Percentiles rank a stretch among this genome's conserved stretches.
Conservation (phyloP, 371 early-diverging fungal species). For the Gilbertella persicaria region DNA sequence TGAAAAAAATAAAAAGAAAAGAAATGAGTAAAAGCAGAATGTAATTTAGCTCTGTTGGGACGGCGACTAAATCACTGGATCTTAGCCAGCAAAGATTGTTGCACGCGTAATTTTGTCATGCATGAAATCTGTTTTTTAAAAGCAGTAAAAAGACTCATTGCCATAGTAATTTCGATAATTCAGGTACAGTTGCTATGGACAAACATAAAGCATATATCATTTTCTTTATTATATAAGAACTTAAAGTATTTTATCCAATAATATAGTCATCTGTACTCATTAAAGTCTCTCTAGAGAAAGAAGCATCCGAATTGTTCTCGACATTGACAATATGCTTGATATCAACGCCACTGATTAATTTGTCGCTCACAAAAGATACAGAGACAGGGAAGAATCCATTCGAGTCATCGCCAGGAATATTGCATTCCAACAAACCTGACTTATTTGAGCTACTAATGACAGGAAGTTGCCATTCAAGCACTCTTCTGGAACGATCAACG, state of each 20-base stretch:
- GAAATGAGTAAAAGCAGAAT: no score
- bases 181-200: no score
- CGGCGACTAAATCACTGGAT: no score
- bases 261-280: conserved; percentile 73
- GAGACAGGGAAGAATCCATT: conserved; percentile 89
- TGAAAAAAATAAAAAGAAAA: no score
- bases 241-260: conserved; percentile 53
- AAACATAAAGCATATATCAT: no score
- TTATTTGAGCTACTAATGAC: conserved; percentile 74
- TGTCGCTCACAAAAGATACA: conserved; percentile 74
- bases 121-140: no score
- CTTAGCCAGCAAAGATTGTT: no score
- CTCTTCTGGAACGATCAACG: conserved; percentile 68
- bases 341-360: conserved; percentile 75
- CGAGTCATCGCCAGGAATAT: conserved; percentile 76
- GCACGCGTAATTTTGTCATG: no score
- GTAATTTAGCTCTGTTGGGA: no score
- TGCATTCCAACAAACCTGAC: conserved; percentile 87
- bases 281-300: conserved; percentile 67
- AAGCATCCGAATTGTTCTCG: conserved; percentile 56
- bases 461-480: conserved; percentile 88
- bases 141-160: no score
- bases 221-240: no score
- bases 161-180: no score
- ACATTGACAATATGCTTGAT: conserved; percentile 58